Conservation (phyloP, 1,139 yeast species). For the Kluyveromyces sp. region DNA sequence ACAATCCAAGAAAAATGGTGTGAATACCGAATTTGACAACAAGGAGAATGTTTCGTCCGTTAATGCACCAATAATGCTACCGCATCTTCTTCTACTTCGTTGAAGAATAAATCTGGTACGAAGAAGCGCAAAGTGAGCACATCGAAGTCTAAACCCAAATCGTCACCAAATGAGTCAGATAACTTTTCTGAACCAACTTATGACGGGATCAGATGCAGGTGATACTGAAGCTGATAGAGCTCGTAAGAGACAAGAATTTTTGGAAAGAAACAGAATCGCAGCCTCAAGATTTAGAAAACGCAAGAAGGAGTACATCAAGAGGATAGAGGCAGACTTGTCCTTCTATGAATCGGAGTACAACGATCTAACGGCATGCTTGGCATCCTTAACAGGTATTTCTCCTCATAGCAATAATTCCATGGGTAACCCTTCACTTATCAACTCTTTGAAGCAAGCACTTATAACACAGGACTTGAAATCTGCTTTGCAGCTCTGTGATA, state of each 20-base stretch:
- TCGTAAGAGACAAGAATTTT: slow-evolving; percentile 71
- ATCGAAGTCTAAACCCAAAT: neutral
- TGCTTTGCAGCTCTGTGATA: slow-evolving; percentile 17
- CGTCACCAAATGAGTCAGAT: neutral
- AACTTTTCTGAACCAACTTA: neutral
- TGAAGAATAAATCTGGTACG: neutral
- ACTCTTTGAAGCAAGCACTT: slow-evolving; percentile 19
- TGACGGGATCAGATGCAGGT: slow-evolving; percentile 9
- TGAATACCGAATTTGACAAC: neutral
- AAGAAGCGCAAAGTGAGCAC: slow-evolving; percentile 1
- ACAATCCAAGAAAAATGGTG: neutral
- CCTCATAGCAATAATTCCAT: slow-evolving; percentile 9
- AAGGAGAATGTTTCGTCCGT: neutral
- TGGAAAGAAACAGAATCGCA: slow-evolving; percentile 90
- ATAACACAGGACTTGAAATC: slow-evolving; percentile 17
- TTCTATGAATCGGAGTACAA: slow-evolving; percentile 68
- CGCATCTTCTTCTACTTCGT: neutral
- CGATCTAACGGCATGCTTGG: slow-evolving; percentile 37
- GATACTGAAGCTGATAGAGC: slow-evolving; percentile 35
- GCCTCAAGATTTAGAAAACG: slow-evolving; percentile 94
- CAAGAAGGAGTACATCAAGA: slow-evolving; percentile 79
- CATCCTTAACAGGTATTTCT: slow-evolving; percentile 9
- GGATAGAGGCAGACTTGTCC: slow-evolving; percentile 69
- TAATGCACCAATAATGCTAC: neutral
- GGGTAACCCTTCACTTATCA: slow-evolving; percentile 13